Base-by-base conservation (phyloP, 176 grass and related monocot species). In the Oryza longistaminata region DNA sequence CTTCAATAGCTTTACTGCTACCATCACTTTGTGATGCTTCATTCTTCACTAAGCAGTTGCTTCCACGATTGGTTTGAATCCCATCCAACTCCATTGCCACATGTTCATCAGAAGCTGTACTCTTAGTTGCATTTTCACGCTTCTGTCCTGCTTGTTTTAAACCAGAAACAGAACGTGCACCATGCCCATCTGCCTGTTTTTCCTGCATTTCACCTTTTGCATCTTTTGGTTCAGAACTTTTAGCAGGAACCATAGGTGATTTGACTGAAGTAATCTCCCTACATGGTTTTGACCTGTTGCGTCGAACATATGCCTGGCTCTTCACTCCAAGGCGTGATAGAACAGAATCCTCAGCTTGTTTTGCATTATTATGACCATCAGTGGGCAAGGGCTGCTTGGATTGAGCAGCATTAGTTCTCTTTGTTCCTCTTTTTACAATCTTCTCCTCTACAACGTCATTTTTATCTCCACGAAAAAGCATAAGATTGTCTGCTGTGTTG, bases 401-500 rank as follows among this genome's bases (percentile, higher is more conserved):
- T 80, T 83, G 82, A 46, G 75, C 90, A 80, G 58, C 71, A 88
- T 78, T 90, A 85, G 80, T 79, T 87, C 91, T 87, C 81, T 93
- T 91, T 64, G 84, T 83, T 76, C 83, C 92, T 85, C 82, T 89
- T 76, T 93, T 98, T 66, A 88, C 58, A 43, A 74, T 29, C 72
- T 88, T 94, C 37, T 88, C 87, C 64, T 86, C 86, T 67, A 72
- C 76, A 87, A 67, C 64, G 3, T 81, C 84, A 52, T 73, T 92
- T 67, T 92, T 93, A 69, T 87, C 84, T 75, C 93, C 93, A 89
- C 82, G 78, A 27, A 94, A 83, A 84, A 97, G 86, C 81, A 88
- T 94, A 74, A 97, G 88, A 93, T 94, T 97, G 75, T 95, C 91
- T 60, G 89, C 87, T 77, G 81, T 93, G 81, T 98, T 92, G 76